Evolutionary conservation across 2,329 filamentous ascomycete genomes (phyloP).

Genomic region (Arthrinium puccinioides): DNA sequence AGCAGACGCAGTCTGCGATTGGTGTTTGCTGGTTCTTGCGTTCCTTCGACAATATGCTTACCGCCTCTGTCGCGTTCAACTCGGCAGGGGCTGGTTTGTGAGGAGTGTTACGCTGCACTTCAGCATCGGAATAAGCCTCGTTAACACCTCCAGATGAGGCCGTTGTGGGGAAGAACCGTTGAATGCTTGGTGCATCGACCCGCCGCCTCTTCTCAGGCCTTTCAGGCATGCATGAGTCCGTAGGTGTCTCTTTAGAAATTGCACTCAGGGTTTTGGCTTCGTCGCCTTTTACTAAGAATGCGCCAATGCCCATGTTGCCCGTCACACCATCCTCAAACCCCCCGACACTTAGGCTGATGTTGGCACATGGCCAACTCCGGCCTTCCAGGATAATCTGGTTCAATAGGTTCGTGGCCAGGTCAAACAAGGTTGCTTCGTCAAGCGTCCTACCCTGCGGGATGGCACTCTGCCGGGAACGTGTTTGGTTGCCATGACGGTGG

Average conservation of each 20-base stretch:
- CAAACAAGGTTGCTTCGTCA: constrained; percentile 65
- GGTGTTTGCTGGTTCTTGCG: constrained; percentile 20
- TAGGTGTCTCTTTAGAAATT: constrained; percentile 16
- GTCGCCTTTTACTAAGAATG: constrained; percentile 74
- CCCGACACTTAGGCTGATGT: constrained; percentile 80
- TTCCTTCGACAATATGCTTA: no score
- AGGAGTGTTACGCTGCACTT: no score
- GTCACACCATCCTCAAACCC: constrained; percentile 84
- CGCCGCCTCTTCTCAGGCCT: constrained; percentile 36
- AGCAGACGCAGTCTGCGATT: constrained; percentile 43
- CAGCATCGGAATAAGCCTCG: no score
- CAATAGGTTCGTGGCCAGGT: constrained; percentile 69
- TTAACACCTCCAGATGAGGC: constrained; percentile 14
- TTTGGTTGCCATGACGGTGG: constrained; percentile 67
- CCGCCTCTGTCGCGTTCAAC: no score
- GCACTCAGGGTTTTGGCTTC: constrained; percentile 50
- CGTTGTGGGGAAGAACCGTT: constrained; percentile 48
- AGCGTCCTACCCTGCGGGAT: constrained; percentile 72
- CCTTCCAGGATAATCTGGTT: constrained; percentile 73
- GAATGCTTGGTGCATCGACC: constrained; percentile 42
- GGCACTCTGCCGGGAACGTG: constrained; percentile 64
- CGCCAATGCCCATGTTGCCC: constrained; percentile 79
- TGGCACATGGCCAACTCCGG: constrained; percentile 82
- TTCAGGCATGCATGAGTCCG: constrained; percentile 19
- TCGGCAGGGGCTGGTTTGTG: no score